A percentile compares a stretch with the other conserved stretches of the same genome.
phyloP scores from a whole-genome alignment of 192 early-diverging fungal species.

The Jimgerdemannia lactiflua region DNA sequence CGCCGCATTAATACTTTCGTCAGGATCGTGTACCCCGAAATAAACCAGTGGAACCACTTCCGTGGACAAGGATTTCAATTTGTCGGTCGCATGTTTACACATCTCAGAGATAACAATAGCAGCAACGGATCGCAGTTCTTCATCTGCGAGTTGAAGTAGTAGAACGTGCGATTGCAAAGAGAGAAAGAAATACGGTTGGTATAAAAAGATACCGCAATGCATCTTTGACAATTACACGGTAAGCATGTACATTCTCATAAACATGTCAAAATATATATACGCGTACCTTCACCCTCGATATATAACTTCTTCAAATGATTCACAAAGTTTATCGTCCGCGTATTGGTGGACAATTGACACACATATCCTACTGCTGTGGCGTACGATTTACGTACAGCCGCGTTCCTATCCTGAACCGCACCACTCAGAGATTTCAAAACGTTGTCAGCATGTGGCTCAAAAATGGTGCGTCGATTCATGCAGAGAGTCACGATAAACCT shows the following conservation, averaged over 20 bases:
- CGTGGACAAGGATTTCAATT: conserved; percentile 46
- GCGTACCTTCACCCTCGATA: conserved; percentile 60
- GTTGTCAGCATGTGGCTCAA: conserved; percentile 67
- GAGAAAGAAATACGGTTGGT: conserved; percentile 4
- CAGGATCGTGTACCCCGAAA: conserved; percentile 64
- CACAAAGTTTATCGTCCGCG: conserved; percentile 60
- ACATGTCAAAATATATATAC: not conserved
- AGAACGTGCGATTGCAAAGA: no score
- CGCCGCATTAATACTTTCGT: conserved; percentile 45
- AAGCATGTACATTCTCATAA: no score
- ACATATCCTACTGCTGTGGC: conserved; percentile 85
- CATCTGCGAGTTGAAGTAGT: conserved; percentile 40
- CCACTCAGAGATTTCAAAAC: conserved; percentile 77
- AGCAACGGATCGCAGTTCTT: conserved; percentile 65
- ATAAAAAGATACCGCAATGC: not conserved
- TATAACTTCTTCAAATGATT: conserved; percentile 73
- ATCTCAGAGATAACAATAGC: conserved; percentile 69
- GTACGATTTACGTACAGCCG: conserved; percentile 81
- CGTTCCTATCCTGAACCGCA: conserved; percentile 73
- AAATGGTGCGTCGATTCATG: conserved; percentile 60
- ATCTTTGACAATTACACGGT: not conserved
- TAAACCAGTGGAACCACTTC: conserved; percentile 69
- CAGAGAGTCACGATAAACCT: conserved; percentile 79
- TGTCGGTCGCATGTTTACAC: conserved; percentile 59
- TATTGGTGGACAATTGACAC: conserved; percentile 52